phyloP scores from a whole-genome alignment of 164 flowering plant genomes.

The Aristolochia californica region DNA sequence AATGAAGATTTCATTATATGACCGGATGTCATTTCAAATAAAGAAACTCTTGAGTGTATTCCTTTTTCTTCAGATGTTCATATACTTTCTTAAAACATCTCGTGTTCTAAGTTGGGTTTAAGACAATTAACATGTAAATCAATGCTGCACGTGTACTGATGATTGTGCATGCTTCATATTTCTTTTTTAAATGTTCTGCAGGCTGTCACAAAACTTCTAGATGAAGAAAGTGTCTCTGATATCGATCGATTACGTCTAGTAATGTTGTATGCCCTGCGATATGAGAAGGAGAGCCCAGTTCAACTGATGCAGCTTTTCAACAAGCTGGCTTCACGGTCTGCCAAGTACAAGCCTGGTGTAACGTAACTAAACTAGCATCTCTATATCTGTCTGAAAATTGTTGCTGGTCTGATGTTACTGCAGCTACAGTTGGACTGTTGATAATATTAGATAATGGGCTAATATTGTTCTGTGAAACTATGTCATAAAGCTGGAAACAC shows the following conservation, averaged over 20 bases:
- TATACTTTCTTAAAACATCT: too few species aligned
- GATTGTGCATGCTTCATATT: background rate
- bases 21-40: too few species aligned
- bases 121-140: too few species aligned
- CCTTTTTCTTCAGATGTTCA: too few species aligned
- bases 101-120: too few species aligned
- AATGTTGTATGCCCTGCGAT: constrained; percentile 93
- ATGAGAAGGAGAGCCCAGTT: constrained; percentile 97
- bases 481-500: too few species aligned
- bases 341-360: constrained; percentile 98
- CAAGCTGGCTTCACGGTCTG: constrained; percentile 75
- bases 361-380: constrained; percentile 15
- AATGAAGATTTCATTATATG: too few species aligned
- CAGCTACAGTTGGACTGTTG: background rate
- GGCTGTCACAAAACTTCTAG: constrained; percentile 81
- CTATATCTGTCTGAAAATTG: background rate
- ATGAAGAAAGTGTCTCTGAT: constrained; percentile 75
- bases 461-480: too few species aligned
- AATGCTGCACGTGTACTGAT: too few species aligned
- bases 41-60: too few species aligned
- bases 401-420: background rate
- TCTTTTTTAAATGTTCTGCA: constrained; percentile 18
- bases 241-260: constrained; percentile 80
- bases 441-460: background rate
- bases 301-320: constrained; percentile 97